Base-by-base conservation (phyloP, 768 basidiomycete species). In the Trametopsis cervina region DNA sequence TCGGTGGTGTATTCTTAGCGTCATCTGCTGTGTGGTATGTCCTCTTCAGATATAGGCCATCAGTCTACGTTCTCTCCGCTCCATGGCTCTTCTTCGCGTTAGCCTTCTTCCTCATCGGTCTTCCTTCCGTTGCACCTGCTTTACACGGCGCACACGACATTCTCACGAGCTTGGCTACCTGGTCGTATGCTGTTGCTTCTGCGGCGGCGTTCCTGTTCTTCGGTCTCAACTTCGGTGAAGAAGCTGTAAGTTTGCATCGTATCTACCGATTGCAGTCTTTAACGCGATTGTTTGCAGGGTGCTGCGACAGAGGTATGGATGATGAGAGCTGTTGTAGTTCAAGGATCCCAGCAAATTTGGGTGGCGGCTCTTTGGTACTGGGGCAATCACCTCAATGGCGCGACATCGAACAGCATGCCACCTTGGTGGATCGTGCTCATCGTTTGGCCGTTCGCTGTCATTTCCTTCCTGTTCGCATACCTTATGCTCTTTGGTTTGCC, bases 261-360 rank as follows among this genome's bases (percentile, higher is more conserved):
- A 1, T 36, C n/a, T 37, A 23, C 18, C 46, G 3, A 35, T 58
- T 54, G 46, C 54, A 24, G 39, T 20, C 38, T 37, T 25, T 53
- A 27, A 20, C 23, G 33, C n/a, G 20, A 49, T 21, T 12, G 1
- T 10, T 36, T 35, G n/a, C 24, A 88, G 80, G 92, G 93, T 58
- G 91, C 93, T 46, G 90, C 93, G 1, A 94, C 93, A 5, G 93
- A 96, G 65, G 82, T 94, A 13, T 96, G 93, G 93, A 87, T 84
- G 24, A 62, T 92, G 50, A 79, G 93, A 25, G 93, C 93, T 11
- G 94, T 91, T 63, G 70, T 94, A 52, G 93, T 96, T 0, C 93
- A 96, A 67, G 93, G 93, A 35, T 86, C 91, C 9, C 93, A 96
- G 57, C 93, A 95, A 66, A 80, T 96, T 33, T 96, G 93, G 93